Evolutionary conservation across 371 early-diverging fungal genomes (phyloP), one percentile per base, ranked within the genome.

Genomic region (Dinochytrium kinnereticum): DNA sequence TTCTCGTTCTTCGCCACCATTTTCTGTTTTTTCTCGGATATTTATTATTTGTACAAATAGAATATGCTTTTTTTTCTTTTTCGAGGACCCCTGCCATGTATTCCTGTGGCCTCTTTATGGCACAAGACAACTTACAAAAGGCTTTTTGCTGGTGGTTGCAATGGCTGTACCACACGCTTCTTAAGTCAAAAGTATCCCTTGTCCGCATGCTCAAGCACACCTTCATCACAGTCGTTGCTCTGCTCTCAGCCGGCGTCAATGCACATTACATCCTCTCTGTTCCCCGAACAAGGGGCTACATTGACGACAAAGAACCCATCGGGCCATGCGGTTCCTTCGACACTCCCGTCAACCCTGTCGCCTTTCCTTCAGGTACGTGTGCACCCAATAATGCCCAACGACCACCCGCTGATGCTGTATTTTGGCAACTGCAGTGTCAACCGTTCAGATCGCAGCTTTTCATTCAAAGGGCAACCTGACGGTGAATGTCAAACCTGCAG

Each of bases 311-410:
- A 21, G 24, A 55, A 26, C 21, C 30, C 10, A 55, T 21, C 7
- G 57, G 57, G 7, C 57, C 57, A 7, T 55, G 57, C 57, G 57
- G 57, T 55, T 17, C 24, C 26, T 55, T 24, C 57, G 30, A 55
- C 30, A 28, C 26, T 7, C 7, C 57, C 57, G 57, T 55, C 57
- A 55, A 55, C 57, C 57, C 57, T 30, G 57, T 55, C 57, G 57
- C 57, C 57, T 55, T 55, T 28, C 57, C 57, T 55, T 28, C 28
- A 7, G 10, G 57, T 55, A 55, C 13, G 57, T 44, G 10, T 21
- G 21, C 26, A 13, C 10, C 28, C 26, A 21, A 26, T 55, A 44
- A 13, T 44, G 13, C 21, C 49, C 49, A 10, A 13, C 10, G 21
- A 10, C 49, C 49, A 44, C 21, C 21, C 49, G 49, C 49, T 44